Conservation (phyloP, 2,329 filamentous ascomycete species). For the Fusarium denticulatum region DNA sequence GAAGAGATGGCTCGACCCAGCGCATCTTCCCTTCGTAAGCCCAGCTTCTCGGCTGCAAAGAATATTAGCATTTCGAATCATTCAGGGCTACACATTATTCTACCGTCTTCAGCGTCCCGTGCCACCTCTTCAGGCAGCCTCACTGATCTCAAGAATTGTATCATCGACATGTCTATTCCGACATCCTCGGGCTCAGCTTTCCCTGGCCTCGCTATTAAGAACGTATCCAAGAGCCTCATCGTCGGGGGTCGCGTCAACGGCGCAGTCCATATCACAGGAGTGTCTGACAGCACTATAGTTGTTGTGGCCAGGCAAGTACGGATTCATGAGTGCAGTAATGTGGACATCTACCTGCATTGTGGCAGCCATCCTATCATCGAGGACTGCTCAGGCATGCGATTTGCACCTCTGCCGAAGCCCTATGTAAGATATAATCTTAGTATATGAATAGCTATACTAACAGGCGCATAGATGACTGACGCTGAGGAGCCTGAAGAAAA, state of each 20-base stretch:
- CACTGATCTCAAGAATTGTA: constrained; percentile 73
- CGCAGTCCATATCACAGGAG: constrained; percentile 81
- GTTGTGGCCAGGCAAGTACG: constrained; percentile 87
- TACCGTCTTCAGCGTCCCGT: constrained; percentile 76
- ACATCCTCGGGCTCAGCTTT: constrained; percentile 69
- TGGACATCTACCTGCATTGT: constrained; percentile 86
- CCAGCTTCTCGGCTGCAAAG: constrained; percentile 70
- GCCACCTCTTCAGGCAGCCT: constrained; percentile 79
- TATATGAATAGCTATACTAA: background rate
- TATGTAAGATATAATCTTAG: constrained; percentile 67
- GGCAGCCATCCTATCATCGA: constrained; percentile 92
- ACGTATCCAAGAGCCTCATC: constrained; percentile 76
- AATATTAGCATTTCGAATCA: constrained; percentile 75
- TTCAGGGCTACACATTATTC: constrained; percentile 75
- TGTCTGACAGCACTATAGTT: constrained; percentile 78
- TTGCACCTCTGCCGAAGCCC: constrained; percentile 75
- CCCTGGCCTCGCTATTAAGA: constrained; percentile 73
- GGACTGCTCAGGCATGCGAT: constrained; percentile 80
- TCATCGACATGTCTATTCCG: constrained; percentile 82
- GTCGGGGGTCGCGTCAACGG: constrained; percentile 82
- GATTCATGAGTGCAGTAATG: constrained; percentile 86
- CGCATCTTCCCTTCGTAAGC: constrained; percentile 61
- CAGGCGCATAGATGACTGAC: constrained; percentile 36
- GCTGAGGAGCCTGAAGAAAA: constrained; percentile 60
- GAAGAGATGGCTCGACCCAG: constrained; percentile 59